Conservation (phyloP, 1,139 yeast species). For the Williopsis jadinii region DNA sequence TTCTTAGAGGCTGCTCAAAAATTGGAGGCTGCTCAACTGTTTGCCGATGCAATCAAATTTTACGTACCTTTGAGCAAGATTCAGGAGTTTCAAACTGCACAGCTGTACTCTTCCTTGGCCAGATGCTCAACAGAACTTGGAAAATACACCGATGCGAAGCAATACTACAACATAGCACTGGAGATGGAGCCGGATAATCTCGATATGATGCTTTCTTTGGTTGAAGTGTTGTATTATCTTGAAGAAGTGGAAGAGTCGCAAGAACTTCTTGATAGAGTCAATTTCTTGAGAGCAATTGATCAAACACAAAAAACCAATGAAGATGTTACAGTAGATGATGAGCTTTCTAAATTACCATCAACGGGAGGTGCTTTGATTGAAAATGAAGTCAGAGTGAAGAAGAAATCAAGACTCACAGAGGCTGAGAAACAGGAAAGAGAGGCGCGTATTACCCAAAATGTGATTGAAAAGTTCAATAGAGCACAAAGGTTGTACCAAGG, state of each 20-base stretch:
- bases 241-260: slow-evolving; percentile 62
- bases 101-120: slow-evolving; percentile 59
- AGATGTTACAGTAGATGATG: neutral
- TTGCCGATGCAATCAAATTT: slow-evolving; percentile 64
- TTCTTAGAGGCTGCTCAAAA: slow-evolving; percentile 71
- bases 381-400: slow-evolving; percentile 25
- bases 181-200: slow-evolving; percentile 55
- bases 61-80: slow-evolving; percentile 46
- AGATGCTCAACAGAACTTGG: slow-evolving; percentile 73
- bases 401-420: slow-evolving; percentile 37
- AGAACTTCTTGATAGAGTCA: slow-evolving; percentile 48
- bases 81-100: slow-evolving; percentile 43
- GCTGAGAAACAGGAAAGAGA: slow-evolving; percentile 54
- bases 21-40: slow-evolving; percentile 60
- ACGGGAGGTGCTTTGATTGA: slow-evolving; percentile 30
- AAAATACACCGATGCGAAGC: slow-evolving; percentile 62
- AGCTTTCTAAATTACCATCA: neutral
- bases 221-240: slow-evolving; percentile 73
- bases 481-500: slow-evolving; percentile 54
- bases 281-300: slow-evolving; percentile 24
- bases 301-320: slow-evolving; percentile 1
- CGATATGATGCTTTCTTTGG: slow-evolving; percentile 70
- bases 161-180: slow-evolving; percentile 52
- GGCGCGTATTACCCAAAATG: slow-evolving; percentile 50
- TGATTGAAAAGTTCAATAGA: slow-evolving; percentile 57